Percentiles rank a stretch among this genome's conserved stretches.
Conservation (phyloP, 202 grass and related monocot genomes). For the Miscanthus sacchariflorus region DNA sequence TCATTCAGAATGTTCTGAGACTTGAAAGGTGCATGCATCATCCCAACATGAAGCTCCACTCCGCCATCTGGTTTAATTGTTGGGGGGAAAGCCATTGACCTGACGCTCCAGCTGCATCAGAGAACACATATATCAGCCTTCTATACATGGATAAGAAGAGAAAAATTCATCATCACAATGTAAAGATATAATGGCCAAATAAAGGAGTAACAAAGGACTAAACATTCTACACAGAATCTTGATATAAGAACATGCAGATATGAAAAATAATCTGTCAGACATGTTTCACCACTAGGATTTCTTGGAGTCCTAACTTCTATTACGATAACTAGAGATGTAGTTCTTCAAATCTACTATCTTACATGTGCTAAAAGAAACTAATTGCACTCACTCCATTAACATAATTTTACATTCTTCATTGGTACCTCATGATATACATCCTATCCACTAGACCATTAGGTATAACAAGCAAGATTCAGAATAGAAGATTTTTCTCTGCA, state of each 20-base stretch:
- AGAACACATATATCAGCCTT: slow-evolving; percentile 20
- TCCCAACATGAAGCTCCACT: slow-evolving; percentile 34
- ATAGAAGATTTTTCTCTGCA: background rate
- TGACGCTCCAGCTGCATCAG: slow-evolving; percentile 68
- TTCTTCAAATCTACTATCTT: background rate
- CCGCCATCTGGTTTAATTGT: slow-evolving; percentile 38
- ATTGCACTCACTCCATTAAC: background rate
- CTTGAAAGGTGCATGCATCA: background rate
- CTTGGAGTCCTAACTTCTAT: background rate
- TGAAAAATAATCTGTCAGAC: background rate
- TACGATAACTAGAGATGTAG: background rate
- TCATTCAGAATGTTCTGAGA: slow-evolving; percentile 33
- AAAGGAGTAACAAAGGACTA: background rate
- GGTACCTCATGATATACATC: background rate
- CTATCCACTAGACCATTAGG: background rate
- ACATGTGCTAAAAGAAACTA: background rate
- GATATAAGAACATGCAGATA: background rate
- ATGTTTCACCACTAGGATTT: background rate
- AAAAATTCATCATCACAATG: background rate
- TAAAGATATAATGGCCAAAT: background rate
- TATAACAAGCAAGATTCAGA: background rate
- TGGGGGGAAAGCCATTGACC: slow-evolving; percentile 42
- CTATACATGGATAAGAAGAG: background rate
- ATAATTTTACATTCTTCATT: background rate
- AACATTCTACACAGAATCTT: background rate